phyloP scores from a whole-genome alignment of 768 basidiomycete genomes.

The Coprinopsis sp. region DNA sequence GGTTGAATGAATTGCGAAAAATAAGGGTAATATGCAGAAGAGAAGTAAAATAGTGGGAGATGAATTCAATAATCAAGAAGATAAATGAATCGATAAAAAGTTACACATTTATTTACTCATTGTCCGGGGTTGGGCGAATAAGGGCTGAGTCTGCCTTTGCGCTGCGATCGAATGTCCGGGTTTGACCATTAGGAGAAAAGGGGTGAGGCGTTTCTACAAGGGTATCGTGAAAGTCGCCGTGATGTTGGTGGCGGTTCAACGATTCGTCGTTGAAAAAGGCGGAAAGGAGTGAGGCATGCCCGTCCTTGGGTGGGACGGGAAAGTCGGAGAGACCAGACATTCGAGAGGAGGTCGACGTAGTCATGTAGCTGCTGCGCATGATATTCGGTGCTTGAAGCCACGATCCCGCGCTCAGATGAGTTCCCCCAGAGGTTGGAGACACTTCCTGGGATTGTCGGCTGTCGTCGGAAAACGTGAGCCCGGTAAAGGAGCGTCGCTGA shows the following conservation, averaged over 20 bases:
- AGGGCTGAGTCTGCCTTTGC: background rate
- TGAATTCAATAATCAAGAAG: background rate
- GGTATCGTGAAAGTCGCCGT: too few relatives aligned
- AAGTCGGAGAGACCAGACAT: slow-evolving; percentile 76
- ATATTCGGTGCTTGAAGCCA: slow-evolving; percentile 31
- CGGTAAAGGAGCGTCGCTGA: slow-evolving; percentile 36
- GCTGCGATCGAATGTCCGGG: slow-evolving; percentile 1
- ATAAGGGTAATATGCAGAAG: too few relatives aligned
- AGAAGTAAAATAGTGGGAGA: too few relatives aligned
- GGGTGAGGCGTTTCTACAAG: slow-evolving; percentile 4
- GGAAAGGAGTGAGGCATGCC: slow-evolving; percentile 38
- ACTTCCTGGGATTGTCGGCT: slow-evolving; percentile 2
- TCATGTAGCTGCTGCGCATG: slow-evolving; percentile 55
- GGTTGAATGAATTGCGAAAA: too few relatives aligned
- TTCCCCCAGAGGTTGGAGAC: slow-evolving; percentile 8
- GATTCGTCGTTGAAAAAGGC: slow-evolving; percentile 37
- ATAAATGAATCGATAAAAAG: background rate
- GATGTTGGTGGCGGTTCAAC: background rate
- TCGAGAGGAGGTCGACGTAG: slow-evolving; percentile 51
- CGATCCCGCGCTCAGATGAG: slow-evolving; percentile 15
- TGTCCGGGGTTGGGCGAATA: too few relatives aligned
- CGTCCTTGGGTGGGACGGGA: slow-evolving; percentile 50
- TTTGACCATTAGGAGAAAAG: slow-evolving; percentile 3
- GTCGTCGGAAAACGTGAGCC: slow-evolving; percentile 29
- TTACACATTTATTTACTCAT: too few relatives aligned